phyloP scores from a whole-genome alignment of 257 asterid species.

The Solanum dulcamara region DNA sequence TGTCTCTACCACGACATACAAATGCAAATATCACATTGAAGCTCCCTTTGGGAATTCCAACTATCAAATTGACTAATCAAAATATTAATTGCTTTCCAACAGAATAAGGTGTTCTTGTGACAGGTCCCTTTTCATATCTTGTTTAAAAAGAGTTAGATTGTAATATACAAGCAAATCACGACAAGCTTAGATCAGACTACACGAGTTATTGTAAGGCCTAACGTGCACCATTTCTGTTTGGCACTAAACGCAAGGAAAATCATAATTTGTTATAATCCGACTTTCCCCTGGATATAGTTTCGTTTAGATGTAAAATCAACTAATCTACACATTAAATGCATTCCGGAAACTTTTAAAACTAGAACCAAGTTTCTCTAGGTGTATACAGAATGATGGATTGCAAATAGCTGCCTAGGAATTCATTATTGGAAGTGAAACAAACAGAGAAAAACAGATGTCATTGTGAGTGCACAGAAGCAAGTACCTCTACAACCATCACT shows the following conservation, averaged over 20 bases:
- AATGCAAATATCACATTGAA: neutral
- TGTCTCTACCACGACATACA: neutral
- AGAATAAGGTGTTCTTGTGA: neutral
- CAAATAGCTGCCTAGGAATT: neutral
- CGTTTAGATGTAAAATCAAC: neutral
- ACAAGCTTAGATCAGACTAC: neutral
- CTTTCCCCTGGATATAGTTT: neutral
- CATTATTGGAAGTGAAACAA: neutral
- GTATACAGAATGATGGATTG: neutral
- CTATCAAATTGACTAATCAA: neutral
- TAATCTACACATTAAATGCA: neutral
- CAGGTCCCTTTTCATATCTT: neutral
- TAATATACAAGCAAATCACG: neutral
- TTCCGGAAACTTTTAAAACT: neutral
- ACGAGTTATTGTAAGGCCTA: neutral
- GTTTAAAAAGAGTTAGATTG: neutral
- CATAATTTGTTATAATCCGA: neutral
- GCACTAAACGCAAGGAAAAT: neutral
- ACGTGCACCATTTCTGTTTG: neutral
- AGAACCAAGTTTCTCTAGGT: neutral
- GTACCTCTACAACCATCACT: neutral
- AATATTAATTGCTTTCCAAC: neutral
- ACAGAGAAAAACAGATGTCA: neutral
- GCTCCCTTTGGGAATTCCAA: neutral
- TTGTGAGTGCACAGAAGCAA: neutral